phyloP scores from a whole-genome alignment of 495 filamentous ascomycete species.

The Aspergillus heteromorphus region DNA sequence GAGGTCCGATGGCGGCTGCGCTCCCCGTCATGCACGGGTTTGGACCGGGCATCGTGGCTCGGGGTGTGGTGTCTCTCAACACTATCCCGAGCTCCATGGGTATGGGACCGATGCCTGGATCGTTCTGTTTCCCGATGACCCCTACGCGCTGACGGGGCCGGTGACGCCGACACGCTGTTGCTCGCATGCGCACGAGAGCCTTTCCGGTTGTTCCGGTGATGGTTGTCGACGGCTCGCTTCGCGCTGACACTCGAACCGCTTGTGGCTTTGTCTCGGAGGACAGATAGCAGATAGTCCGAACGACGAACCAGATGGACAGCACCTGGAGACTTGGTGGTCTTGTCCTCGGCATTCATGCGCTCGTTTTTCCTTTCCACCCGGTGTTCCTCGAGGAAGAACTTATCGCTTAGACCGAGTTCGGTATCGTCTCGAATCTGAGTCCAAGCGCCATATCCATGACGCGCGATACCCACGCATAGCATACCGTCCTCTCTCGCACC shows the following conservation, averaged over 20 bases:
- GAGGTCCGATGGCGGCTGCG: conserved; percentile 34
- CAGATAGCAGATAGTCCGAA: conserved; percentile 88
- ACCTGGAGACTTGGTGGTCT: conserved; percentile 82
- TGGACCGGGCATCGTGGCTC: conserved; percentile 33
- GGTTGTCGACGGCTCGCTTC: conserved; percentile 80
- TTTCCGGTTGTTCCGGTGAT: conserved; percentile 81
- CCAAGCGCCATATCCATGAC: conserved; percentile 95
- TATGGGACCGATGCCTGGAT: conserved; percentile 44
- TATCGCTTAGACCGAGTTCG: conserved; percentile 80
- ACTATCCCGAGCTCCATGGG: conserved; percentile 42
- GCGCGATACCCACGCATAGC: conserved; percentile 87
- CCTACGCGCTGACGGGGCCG: conserved; percentile 46
- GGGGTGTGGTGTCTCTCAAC: conserved; percentile 43
- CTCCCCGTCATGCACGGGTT: conserved; percentile 30
- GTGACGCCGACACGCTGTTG: conserved; percentile 48
- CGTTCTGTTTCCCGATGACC: conserved; percentile 48
- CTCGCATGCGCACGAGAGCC: conserved; percentile 37
- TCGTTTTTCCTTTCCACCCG: conserved; percentile 97
- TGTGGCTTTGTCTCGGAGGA: conserved; percentile 73
- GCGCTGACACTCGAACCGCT: conserved; percentile 59
- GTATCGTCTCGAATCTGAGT: conserved; percentile 84
- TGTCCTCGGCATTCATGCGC: conserved; percentile 66
- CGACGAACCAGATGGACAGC: conserved; percentile 94
- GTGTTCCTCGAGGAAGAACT: conserved; percentile 96
- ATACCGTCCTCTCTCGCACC: conserved; percentile 92